Conservation (phyloP, 192 early-diverging fungal species). For the Chytriomyces hyalinus region DNA sequence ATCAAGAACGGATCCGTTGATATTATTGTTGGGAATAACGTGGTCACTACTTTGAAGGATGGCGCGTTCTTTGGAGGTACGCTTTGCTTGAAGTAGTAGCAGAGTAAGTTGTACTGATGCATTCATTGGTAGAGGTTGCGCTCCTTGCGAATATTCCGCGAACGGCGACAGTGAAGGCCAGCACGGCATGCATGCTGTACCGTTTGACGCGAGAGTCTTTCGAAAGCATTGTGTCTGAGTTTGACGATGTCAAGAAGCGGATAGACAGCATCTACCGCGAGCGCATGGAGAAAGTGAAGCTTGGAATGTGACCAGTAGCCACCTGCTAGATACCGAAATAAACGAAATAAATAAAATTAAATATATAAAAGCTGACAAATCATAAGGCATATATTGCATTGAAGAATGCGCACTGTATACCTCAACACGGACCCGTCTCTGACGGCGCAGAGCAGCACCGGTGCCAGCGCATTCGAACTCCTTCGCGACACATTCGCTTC, state of each 20-base stretch:
- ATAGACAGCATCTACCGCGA: conserved; percentile 48
- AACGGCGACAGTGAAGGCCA: conserved; percentile 35
- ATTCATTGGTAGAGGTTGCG: too few species aligned
- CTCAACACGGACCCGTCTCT: background rate
- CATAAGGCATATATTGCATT: too few species aligned
- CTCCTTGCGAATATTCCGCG: conserved; percentile 38
- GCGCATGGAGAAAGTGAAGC: conserved; percentile 46
- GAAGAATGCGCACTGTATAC: background rate
- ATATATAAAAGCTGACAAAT: too few species aligned
- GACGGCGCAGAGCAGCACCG: background rate
- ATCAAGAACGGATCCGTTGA: conserved; percentile 49
- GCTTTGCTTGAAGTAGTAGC: too few species aligned
- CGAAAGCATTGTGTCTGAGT: conserved; percentile 33
- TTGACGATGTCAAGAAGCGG: conserved; percentile 42
- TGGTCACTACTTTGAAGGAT: conserved; percentile 32
- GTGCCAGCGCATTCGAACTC: background rate
- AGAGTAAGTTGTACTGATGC: too few species aligned
- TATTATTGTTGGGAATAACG: conserved; percentile 38
- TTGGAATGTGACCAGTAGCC: conserved; percentile 15
- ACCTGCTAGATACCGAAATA: too few species aligned
- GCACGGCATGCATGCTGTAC: conserved; percentile 30
- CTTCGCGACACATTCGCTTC: background rate
- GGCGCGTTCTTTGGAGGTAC: conserved; percentile 49
- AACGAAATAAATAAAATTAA: too few species aligned
- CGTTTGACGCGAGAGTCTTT: conserved; percentile 18